Evolutionary conservation across 257 asterid species (phyloP), one percentile per base, ranked within the genome.

Genomic region (Primulina eburnea): DNA sequence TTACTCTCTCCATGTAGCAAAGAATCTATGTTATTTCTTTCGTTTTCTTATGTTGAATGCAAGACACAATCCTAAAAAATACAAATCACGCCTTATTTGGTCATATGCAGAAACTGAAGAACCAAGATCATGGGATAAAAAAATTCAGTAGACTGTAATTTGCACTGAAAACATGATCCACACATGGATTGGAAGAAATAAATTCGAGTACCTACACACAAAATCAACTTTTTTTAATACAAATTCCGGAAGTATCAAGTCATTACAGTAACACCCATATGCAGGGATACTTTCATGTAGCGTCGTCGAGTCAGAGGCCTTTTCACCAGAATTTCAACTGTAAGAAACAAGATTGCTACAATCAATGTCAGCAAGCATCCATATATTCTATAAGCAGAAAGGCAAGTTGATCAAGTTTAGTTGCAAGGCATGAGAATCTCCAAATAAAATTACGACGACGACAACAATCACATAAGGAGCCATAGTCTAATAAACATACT

Each of bases 291-390:
- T 32, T 63, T 74, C 77, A 62, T 33, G 76, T 62, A 20, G 60
- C 74, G 65, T 69, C 65, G 43, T 43, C 63, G 65, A 72, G 73
- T 70, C 68, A 67, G 78, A 62, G 76, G 63, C 79, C 76, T 59
- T 75, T 59, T 50, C 69, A 73, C 82, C 79, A 58, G 81, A 43
- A 40, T 70, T n/a, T 75, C 72, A 79, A 69, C 86, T 79, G 83
- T 78, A 73, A 37, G 21, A 75, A 40, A 62, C 65, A 29, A 69
- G 55, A 72, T 24, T 24, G n/a, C 12, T 6, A 21, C 30, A 24
- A 58, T 56, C 12, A 65, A 50, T 4, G 14, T 43, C 35, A 16
- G 38, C 28, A 59, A 47, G 33, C 30, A 56, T 30, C 21, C 43
- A 7, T 4, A 10, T 29, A 24, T 29, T n/a, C 34, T n/a, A 5